Evolutionary conservation across 805 yeast species (phyloP), one percentile per base, ranked within the genome.

Genomic region (Grigorovia humatica): DNA sequence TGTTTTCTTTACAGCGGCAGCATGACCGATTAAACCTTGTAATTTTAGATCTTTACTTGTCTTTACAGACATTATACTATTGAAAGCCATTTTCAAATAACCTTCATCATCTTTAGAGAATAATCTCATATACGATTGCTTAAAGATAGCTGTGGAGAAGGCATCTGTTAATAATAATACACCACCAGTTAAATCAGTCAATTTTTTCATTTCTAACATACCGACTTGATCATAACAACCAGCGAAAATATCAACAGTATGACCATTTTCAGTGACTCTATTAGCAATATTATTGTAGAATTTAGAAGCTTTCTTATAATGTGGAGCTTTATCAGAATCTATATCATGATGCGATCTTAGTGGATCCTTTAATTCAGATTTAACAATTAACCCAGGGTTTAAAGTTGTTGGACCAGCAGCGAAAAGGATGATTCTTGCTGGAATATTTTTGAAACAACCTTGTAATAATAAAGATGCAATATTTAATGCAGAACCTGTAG

Each of bases 141-240:
- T 88, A 77, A 90, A 90, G 59, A 90, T 89, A 9, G 96, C 83
- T 13, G 97, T 90, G 44, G 95, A 88, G 74, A 91, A 91, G 11
- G 96, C 89, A 73, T 90, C 98, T 3, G 95, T 79, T 61, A 90
- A 79, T 44, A 91, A 80, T 54, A 91, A 71, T 20, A 85, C 83
- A 70, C 98, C 98, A 57, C 97, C 97, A 9, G 96, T 89, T 59
- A 79, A 75, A 69, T 86, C 85, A 53, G 95, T 79, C 56, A 91
- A 73, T 53, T 83, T 75, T 70, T 88, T 85, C 97, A 90, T 90
- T 73, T 90, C 98, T 61, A 82, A 82, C 74, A 90, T 79, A 66
- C 98, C 98, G 53, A 89, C 84, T 75, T 90, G 98, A 72, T 90
- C 98, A 68, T 88, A 88, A 72, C 96, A 87, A 55, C 97, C 96